phyloP scores from a whole-genome alignment of 2,329 filamentous ascomycete species.

The Truncatella angustata region DNA sequence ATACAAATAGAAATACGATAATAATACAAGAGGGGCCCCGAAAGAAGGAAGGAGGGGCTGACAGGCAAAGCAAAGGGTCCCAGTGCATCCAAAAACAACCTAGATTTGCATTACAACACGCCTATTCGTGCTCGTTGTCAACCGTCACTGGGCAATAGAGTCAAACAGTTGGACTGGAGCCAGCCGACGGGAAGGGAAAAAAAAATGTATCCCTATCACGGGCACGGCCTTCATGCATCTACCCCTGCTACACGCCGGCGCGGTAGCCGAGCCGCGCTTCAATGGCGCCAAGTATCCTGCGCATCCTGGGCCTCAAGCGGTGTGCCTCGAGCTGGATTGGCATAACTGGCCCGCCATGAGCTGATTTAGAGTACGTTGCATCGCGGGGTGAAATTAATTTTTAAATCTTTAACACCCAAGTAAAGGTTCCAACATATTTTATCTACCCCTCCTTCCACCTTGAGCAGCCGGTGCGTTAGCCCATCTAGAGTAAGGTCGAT shows the following conservation, averaged over 20 bases:
- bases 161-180: too few species aligned
- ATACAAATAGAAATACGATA: conserved; percentile 1
- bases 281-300: conserved; percentile 1
- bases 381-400: too few species aligned
- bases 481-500: background rate
- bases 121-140: too few species aligned
- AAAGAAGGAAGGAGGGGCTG: conserved; percentile 8
- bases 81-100: conserved; percentile 1
- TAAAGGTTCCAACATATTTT: too few species aligned
- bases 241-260: background rate
- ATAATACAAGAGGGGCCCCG: background rate
- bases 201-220: background rate
- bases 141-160: too few species aligned
- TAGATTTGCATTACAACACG: background rate
- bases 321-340: background rate
- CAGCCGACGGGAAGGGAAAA: too few species aligned
- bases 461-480: conserved; percentile 5
- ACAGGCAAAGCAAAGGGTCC: background rate
- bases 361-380: background rate
- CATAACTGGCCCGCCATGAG: background rate
- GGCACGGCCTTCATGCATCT: background rate
- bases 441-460: conserved; percentile 8
- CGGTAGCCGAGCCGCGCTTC: conserved; percentile 1
- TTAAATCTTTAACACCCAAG: too few species aligned
- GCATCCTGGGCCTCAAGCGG: background rate